Evolutionary conservation across 805 yeast genomes (phyloP).

Genomic region (Starmerella sp.): DNA sequence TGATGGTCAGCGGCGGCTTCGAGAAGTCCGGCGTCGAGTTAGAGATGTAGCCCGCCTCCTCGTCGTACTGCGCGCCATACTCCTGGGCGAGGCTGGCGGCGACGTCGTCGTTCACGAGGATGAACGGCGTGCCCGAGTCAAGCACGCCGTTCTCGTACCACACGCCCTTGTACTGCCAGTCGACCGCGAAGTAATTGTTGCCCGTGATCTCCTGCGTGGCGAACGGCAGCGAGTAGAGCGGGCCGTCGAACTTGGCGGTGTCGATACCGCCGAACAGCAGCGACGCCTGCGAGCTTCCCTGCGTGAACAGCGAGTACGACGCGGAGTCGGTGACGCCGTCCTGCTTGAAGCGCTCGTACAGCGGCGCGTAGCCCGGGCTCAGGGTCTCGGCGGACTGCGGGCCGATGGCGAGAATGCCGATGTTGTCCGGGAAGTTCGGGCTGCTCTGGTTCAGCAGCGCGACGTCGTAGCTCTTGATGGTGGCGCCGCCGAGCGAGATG

Average conservation of each 20-base stretch:
- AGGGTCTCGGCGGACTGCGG: conserved; percentile 25
- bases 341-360: conserved; percentile 25
- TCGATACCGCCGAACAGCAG: conserved; percentile 36
- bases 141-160: conserved; percentile 22
- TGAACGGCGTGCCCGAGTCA: conserved; percentile 44
- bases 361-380: conserved; percentile 16
- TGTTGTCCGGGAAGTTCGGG: conserved; percentile 40
- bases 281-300: conserved; percentile 24
- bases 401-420: conserved; percentile 28
- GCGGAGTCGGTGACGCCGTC: conserved; percentile 32
- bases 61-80: conserved; percentile 3
- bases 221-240: conserved; percentile 27
- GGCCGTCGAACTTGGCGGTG: conserved; percentile 32
- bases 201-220: not conserved
- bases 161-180: conserved; percentile 4
- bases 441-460: conserved; percentile 60
- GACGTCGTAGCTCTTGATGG: conserved; percentile 44
- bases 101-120: conserved; percentile 32
- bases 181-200: not conserved
- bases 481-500: conserved; percentile 41
- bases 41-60: not conserved
- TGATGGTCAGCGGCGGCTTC: conserved; percentile 3
- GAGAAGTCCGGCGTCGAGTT: not conserved
- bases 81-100: conserved; percentile 2
- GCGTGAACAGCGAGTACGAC: conserved; percentile 37